Evolutionary conservation across 2,329 filamentous ascomycete species (phyloP).

Genomic region (Sphaceloma murrayae): DNA sequence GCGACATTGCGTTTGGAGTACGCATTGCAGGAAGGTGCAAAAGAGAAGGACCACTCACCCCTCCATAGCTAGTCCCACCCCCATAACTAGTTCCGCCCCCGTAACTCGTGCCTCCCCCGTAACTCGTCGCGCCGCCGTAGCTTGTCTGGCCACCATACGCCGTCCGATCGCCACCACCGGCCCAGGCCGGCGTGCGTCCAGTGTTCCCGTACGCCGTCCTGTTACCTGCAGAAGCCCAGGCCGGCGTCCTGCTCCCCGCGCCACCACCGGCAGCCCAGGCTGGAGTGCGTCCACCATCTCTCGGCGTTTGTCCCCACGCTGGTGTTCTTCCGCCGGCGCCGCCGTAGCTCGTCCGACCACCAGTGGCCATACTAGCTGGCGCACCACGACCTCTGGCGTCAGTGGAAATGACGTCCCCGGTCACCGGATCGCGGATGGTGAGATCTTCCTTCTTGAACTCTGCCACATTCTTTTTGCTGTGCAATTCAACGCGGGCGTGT

Average conservation of each 20-base stretch:
- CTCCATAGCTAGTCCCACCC: constrained; percentile 34
- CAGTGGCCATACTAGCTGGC: constrained; percentile 24
- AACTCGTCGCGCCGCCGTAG: constrained; percentile 51
- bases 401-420: constrained; percentile 68
- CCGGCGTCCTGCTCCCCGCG: too few relatives aligned
- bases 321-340: constrained; percentile 33
- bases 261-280: constrained; percentile 47
- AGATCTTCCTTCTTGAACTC: constrained; percentile 72
- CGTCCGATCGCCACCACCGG: constrained; percentile 33
- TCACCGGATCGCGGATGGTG: constrained; percentile 71
- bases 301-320: constrained; percentile 21
- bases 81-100: constrained; percentile 46
- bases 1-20: constrained; percentile 13
- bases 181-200: constrained; percentile 32
- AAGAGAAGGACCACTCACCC: constrained; percentile 24
- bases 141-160: constrained; percentile 48
- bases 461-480: constrained; percentile 87
- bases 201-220: constrained; percentile 42
- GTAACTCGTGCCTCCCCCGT: constrained; percentile 46
- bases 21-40: constrained; percentile 14
- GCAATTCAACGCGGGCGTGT: constrained; percentile 80
- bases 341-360: constrained; percentile 29
- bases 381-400: constrained; percentile 41
- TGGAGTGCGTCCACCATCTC: constrained; percentile 51
- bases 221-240: constrained; percentile 35